Evolutionary conservation across 305 asterid species (phyloP).

Genomic region (Solanum hybrid): DNA sequence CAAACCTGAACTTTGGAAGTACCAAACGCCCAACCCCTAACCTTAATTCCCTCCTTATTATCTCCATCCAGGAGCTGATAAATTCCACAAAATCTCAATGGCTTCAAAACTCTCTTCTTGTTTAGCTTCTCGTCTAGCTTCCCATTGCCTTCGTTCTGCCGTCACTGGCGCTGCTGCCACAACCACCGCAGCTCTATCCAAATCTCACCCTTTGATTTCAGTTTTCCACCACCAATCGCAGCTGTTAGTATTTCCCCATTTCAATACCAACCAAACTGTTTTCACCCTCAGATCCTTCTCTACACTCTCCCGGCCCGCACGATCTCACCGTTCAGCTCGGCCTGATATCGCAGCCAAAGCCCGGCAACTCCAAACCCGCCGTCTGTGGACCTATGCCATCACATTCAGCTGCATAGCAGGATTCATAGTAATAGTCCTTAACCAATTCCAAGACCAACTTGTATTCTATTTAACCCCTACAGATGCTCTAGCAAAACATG

Average conservation of each 20-base stretch:
- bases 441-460: conserved; percentile 85
- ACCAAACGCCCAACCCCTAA: too few relatives aligned
- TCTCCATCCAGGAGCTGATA: too few relatives aligned
- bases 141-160: too few relatives aligned
- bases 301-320: conserved; percentile 24
- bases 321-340: conserved; percentile 35
- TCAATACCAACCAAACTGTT: conserved; percentile 5
- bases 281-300: conserved; percentile 43
- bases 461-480: conserved; percentile 90
- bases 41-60: too few relatives aligned
- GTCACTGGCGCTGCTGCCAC: too few relatives aligned
- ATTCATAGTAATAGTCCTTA: conserved; percentile 64
- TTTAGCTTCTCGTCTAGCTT: too few relatives aligned
- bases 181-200: conserved; percentile 2
- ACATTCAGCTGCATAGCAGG: conserved; percentile 81
- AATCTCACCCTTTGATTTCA: background rate
- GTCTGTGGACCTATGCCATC: conserved; percentile 77
- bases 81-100: too few relatives aligned
- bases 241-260: conserved; percentile 15
- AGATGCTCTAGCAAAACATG: conserved; percentile 52
- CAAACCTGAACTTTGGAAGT: too few relatives aligned
- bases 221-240: background rate
- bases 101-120: too few relatives aligned
- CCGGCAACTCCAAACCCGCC: conserved; percentile 77
- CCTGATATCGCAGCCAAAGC: conserved; percentile 77